These are phyloP conservation scores for Dactylellina parvicollis DNA, from an alignment of 2,329 filamentous ascomycete species.

Conservation along the genomic window DNA sequence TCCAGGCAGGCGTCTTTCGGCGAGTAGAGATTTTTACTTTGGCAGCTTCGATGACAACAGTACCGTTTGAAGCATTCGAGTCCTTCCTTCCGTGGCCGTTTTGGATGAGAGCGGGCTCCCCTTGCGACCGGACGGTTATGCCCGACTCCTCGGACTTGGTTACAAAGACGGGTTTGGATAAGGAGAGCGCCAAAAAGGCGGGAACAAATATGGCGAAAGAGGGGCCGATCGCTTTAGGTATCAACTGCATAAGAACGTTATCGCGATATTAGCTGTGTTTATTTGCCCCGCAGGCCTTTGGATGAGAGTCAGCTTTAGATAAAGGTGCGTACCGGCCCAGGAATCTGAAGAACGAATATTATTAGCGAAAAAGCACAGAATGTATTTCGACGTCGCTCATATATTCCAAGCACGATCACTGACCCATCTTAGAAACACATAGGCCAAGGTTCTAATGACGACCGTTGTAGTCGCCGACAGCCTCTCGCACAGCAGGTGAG, in stretches of 20 bases:
- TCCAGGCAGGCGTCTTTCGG: slow-evolving; percentile 66
- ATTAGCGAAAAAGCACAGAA: slow-evolving; percentile 32
- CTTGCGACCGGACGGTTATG: slow-evolving; percentile 62
- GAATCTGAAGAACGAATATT: slow-evolving; percentile 58
- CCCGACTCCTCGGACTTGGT: slow-evolving; percentile 71
- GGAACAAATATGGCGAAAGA: slow-evolving; percentile 74
- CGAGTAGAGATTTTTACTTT: slow-evolving; percentile 62
- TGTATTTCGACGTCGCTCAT: background rate
- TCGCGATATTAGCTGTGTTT: background rate
- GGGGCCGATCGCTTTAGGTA: slow-evolving; percentile 67
- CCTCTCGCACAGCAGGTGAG: slow-evolving; percentile 36
- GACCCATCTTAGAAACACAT: slow-evolving; percentile 73
- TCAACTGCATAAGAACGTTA: slow-evolving; percentile 58
- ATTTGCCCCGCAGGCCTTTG: background rate
- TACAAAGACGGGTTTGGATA: slow-evolving; percentile 68
- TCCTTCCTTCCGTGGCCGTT: slow-evolving; percentile 3
- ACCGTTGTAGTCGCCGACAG: slow-evolving; percentile 17
- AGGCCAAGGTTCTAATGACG: slow-evolving; percentile 58
- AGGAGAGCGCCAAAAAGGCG: slow-evolving; percentile 70
- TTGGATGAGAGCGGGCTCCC: slow-evolving; percentile 4
- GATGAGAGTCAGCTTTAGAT: background rate
- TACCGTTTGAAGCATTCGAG: slow-evolving; percentile 24
- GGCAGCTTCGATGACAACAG: slow-evolving; percentile 59
- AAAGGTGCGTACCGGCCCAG: slow-evolving; percentile 60
- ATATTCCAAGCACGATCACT: slow-evolving; percentile 55